Base-by-base conservation (phyloP, 768 basidiomycete genomes). In the Pleurotus tuoliensis region DNA sequence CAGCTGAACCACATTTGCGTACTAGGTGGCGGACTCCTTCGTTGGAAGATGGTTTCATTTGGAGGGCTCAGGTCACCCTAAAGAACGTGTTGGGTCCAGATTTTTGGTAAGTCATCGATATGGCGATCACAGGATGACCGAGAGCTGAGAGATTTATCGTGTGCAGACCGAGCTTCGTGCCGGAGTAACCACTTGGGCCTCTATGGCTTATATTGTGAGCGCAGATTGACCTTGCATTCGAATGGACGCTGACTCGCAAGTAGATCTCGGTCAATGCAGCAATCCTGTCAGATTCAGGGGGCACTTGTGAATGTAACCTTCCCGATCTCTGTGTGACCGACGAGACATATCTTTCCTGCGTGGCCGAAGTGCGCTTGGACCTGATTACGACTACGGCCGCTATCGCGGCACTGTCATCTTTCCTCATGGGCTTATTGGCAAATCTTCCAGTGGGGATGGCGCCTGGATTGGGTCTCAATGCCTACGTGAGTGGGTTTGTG, bases 381-480 rank as follows among this genome's bases (percentile, higher is more conserved):
- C 81, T 94, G 57, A 92, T 94, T 64, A 92, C 88, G 5, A 80
- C 87, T 11, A 93, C 92, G 0, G 90, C 91, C 8, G 86, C 88
- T 55, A 80, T 92, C 58, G 77, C 88, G 3, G 83, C 88, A 0
- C 79, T 94, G 5, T 71, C 90, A 8, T 88, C 87, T 15, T 82
- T 87, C 67, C 79, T 92, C 58, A 92, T 94, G 90, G 92, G 92
- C 46, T 71, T 86, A 12, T 68, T 92, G 20, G 92, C 90, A 39
- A 94, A 94, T 66, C 74, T 94, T n/a, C 92, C 92, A 1, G 82
- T 94, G n/a, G 90, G 87, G 27, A 81, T 94, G 70, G 92, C 92
- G 2, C 92, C 92, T 18, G 92, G 92, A 57, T 77, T 94, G 58
- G 92, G 92, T 54, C 71, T 92, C 22, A 90, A 90, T 61, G 88